Evolutionary conservation across 306 rosid genomes (phyloP), one percentile per base, ranked within the genome.

Genomic region (Astragalus glycyphyllos): DNA sequence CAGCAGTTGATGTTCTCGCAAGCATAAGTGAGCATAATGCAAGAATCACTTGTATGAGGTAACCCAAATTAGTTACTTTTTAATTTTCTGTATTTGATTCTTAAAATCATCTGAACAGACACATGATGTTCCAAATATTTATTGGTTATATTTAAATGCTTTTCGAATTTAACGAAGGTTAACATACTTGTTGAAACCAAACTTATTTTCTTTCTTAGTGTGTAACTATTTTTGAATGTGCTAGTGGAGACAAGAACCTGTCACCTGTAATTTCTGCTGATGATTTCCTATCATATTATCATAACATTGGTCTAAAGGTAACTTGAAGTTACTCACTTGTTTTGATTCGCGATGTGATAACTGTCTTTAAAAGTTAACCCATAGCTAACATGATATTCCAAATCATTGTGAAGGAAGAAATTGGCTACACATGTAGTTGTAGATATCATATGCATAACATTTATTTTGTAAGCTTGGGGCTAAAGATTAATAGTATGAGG

Each of bases 41-140:
- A 48, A 90, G 92, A 70, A 86, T 92, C 69, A 89, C 96, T 60
- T 84, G 84, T 72, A 86, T 88, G 96, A 89, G 98, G 98, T 87
- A 65, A 54, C 71, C 78, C 3, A 42, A 31, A 41, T 53, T 42
- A 31, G 13, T 31, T 32, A 20, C 53, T 62, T 41, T 3, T 11
- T 20, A 20, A 63, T 63, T 23, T 11, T 8, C 35, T 48, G 51
- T 16, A 40, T 66, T 72, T 72, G 65, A 57, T 72, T 56, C 64
- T 12, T 37, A 62, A 48, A 57, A 40, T 78, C 6, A 57, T 56
- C 42, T 40, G 57, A 72, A 58, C 59, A 8, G 10, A 29, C 73
- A 57, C 65, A 46, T 17, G 47, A 46, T 32, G 41, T n/a, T 44
- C 69, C 12, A 1, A 0, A 2, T 72, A 42, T 73, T 37, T 49